These are phyloP conservation scores for Verticillium tricorpus DNA, from an alignment of 2,329 filamentous ascomycete species.

Conservation along the genomic window DNA sequence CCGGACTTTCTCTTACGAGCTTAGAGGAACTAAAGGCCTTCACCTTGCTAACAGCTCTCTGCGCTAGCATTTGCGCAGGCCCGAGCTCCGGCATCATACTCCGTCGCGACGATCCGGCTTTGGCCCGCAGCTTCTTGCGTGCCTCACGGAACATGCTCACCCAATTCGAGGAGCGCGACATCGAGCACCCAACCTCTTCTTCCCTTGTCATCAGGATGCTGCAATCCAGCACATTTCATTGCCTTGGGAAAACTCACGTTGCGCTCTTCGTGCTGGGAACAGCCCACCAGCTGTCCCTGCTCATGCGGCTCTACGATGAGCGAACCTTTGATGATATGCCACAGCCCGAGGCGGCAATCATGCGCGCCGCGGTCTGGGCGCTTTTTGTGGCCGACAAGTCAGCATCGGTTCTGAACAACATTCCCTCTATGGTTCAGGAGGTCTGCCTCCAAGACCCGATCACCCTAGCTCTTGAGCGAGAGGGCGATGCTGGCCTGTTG, in stretches of 20 bases:
- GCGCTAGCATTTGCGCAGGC: constrained; percentile 33
- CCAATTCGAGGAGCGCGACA: constrained; percentile 33
- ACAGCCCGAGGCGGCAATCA: constrained; percentile 30
- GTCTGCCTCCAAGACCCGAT: constrained; percentile 36
- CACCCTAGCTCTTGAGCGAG: constrained; percentile 18
- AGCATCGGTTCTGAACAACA: constrained; percentile 32
- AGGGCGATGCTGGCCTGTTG: background rate
- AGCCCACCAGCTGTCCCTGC: constrained; percentile 34
- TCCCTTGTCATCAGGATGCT: constrained; percentile 39
- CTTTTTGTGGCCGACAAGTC: constrained; percentile 36
- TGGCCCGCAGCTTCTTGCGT: constrained; percentile 27
- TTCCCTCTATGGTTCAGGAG: constrained; percentile 38
- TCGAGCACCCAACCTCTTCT: constrained; percentile 35
- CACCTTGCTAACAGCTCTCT: constrained; percentile 37
- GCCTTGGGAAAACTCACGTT: constrained; percentile 34
- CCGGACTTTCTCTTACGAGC: background rate
- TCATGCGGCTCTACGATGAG: constrained; percentile 38
- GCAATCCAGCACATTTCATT: constrained; percentile 40
- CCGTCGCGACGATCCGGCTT: constrained; percentile 31
- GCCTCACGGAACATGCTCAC: constrained; percentile 32
- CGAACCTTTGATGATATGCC: constrained; percentile 26
- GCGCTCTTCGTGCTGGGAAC: constrained; percentile 43
- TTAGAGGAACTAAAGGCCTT: constrained; percentile 20
- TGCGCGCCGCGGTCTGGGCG: constrained; percentile 32
- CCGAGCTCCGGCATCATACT: constrained; percentile 32